phyloP scores from a whole-genome alignment of 768 basidiomycete genomes.

The Hygrophorus russula region DNA sequence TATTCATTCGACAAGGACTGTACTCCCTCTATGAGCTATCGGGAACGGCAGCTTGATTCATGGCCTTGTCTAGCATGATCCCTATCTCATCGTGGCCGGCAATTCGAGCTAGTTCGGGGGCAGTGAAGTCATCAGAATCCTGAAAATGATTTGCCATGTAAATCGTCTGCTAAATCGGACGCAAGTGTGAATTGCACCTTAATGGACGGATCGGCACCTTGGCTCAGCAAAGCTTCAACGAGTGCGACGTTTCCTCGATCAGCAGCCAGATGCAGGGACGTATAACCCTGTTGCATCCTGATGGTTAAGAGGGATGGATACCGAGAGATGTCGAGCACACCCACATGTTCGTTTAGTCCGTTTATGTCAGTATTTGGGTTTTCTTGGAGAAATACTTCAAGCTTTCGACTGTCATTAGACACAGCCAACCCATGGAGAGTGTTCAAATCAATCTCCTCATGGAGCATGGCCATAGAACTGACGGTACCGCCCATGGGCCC shows the following conservation, averaged over 20 bases:
- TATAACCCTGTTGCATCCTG: conserved; percentile 58
- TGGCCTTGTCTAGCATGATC: conserved; percentile 12
- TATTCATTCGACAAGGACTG: not conserved
- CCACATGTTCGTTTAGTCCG: conserved; percentile 61
- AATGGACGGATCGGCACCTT: conserved; percentile 52
- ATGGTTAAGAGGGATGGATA: conserved; percentile 3
- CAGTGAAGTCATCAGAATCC: conserved; percentile 62
- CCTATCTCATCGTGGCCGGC: conserved; percentile 49
- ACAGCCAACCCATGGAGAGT: conserved; percentile 56
- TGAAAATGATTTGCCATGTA: conserved; percentile 13
- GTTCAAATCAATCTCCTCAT: conserved; percentile 22
- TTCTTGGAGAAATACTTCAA: conserved; percentile 32
- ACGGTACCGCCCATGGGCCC: conserved; percentile 51
- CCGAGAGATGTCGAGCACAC: conserved; percentile 14
- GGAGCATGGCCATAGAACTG: conserved; percentile 40
- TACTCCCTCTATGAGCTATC: too few relatives aligned
- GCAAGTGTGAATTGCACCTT: conserved; percentile 34
- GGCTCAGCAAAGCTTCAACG: conserved; percentile 45
- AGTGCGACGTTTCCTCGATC: conserved; percentile 62
- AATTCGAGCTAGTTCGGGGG: conserved; percentile 46
- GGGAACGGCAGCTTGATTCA: not conserved
- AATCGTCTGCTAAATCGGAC: not conserved
- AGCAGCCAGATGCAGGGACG: conserved; percentile 76
- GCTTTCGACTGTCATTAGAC: conserved; percentile 33
- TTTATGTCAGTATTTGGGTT: conserved; percentile 41